These are phyloP conservation scores for Globisporangium sylvaticum DNA, from an alignment of 352 stramenopile species.

Conservation along the genomic window DNA sequence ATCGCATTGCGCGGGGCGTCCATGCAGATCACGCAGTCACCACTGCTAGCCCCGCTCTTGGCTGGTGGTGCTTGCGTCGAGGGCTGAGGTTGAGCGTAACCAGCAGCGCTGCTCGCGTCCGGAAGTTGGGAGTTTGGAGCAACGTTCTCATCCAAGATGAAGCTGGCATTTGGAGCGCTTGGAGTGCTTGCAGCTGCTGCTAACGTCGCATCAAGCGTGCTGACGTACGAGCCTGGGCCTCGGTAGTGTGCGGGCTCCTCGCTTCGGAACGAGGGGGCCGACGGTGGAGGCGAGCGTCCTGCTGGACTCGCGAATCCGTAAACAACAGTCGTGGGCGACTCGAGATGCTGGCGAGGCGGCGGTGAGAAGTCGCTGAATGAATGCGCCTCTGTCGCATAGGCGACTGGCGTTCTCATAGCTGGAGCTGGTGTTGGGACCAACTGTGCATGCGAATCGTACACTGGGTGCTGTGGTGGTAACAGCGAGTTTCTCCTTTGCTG, in stretches of 20 bases:
- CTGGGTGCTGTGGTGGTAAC: not conserved
- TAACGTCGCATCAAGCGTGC: not conserved
- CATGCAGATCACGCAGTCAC: conserved; percentile 49
- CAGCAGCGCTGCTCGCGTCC: not conserved
- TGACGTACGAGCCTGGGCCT: conserved; percentile 6
- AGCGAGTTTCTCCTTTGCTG: conserved; percentile 4
- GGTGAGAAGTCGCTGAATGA: conserved; percentile 8
- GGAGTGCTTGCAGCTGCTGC: not conserved
- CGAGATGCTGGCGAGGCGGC: conserved; percentile 5
- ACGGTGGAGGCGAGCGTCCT: not conserved
- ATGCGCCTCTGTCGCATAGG: not conserved
- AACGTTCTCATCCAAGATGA: not conserved
- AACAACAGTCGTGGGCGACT: conserved; percentile 14
- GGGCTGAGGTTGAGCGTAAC: not conserved
- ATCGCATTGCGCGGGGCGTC: conserved; percentile 38
- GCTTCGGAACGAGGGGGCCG: conserved; percentile 8
- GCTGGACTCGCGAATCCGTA: not conserved
- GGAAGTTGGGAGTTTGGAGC: conserved; percentile 1
- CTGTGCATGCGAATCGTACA: not conserved
- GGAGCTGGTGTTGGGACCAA: not conserved
- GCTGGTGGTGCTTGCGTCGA: not conserved
- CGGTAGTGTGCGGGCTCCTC: conserved; percentile 5
- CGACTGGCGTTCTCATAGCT: not conserved
- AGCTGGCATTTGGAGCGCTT: not conserved
- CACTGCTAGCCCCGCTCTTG: not conserved